Base-by-base conservation (phyloP, 106 monocot species). In the Allium fistulosum region DNA sequence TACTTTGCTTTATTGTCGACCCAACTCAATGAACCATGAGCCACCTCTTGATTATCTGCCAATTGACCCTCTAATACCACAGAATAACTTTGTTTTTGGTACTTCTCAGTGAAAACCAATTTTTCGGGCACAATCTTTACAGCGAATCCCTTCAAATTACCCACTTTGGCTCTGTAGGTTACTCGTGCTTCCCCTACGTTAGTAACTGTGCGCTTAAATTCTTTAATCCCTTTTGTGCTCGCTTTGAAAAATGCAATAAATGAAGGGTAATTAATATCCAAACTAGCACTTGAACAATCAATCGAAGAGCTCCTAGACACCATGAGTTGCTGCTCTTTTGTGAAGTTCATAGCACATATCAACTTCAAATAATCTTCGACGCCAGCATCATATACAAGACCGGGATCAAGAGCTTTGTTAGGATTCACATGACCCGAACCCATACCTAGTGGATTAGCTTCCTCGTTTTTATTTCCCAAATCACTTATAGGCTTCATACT, bases 171-270 rank as follows among this genome's bases (percentile, higher is more conserved):
- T 8, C 9, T 63, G 71, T 92, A 92, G 11, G 63, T 78, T 63
- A 66, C 68, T 5, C 28, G 18, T 50, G 63, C 73, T 14, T 74
- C 77, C 1, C 72, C 92, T 8, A 92, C 88, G 50, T 92, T 92
- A 3, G 88, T 92, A 69, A 92, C 75, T 59, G 78, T 80, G 65
- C 92, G 52, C 14, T 10, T 57, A 62, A 92, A 88, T 62, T 17
- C 49, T 18, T 12, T 48, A 7, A 67, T 27, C 9, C 50, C 16
- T 26, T 67, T 52, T 7, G 13, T 48, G 61, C 61, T 60, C 2
- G 61, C 37, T 9, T 62, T 26, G 65, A 82, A 75, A 52, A 80
- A 74, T 17, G 79, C 65, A 45, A 78, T 64, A 61, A 82, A 82
- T 1, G 82, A 78, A 3, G 82, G 82, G 48, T 82, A 82, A 58